Evolutionary conservation across 163 green algal species (phyloP), one percentile per base, ranked within the genome.

Genomic region (Scenedesmus sp.): DNA sequence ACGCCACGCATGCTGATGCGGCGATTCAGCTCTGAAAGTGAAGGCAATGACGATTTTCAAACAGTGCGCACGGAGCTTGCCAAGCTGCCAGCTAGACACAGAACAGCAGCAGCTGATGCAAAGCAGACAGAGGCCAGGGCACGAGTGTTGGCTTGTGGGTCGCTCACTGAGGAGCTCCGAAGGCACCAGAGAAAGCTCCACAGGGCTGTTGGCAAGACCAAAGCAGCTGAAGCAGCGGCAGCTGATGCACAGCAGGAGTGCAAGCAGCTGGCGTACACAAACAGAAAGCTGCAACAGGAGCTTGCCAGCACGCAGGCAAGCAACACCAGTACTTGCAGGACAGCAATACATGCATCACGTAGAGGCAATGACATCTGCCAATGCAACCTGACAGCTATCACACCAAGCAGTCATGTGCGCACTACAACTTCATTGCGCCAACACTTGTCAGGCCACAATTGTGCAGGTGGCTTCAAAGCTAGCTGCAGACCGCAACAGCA

Each of bases 281-380:
- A 86, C 46, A 72, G 30, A 56, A 86, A 86, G 37, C 49, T 86
- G 24, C 81, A 86, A 33, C 46, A 86, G 81, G 46, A 86, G 42
- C 46, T 86, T 4, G 30, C 46, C 22, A 86, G 46, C 13, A 51
- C 30, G 37, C 81, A 86, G 81, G 81, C 59, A 42, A 59, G 79
- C 79, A 65, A 35, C 20, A 53, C 13, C 37, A 33, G 20, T 5
- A 49, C 30, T 35, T 16, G 13, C 6, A 83, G n/a, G 16, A 53
- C 35, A 51, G 35, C 73, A 49, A 3, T 3, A 20, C 33, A 83
- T 49, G 24, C 73, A 46, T 12, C 7, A 33, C 22, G n/a, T 33
- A 70, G 30, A 70, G 20, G 37, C 15, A n/a, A 6, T 24, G 53
- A 43, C 16, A 53, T 26, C 59, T 33, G 3, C n/a, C n/a, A n/a